phyloP scores from a whole-genome alignment of 768 basidiomycete genomes.

The Candolleomyces aberdarensis region DNA sequence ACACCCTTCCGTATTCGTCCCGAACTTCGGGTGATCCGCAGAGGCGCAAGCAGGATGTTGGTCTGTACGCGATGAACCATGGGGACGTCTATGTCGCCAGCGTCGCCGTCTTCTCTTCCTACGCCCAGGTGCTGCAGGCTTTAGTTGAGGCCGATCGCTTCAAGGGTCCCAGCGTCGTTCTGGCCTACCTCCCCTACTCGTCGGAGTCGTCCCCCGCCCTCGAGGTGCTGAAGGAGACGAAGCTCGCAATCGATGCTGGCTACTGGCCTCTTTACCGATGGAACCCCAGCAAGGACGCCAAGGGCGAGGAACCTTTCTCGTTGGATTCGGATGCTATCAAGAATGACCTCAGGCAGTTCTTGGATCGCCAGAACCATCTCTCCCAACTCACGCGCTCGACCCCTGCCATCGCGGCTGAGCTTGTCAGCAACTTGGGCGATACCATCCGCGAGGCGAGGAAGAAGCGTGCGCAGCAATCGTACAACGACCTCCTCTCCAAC shows the following conservation, averaged over 20 bases:
- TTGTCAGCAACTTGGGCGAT: conserved; percentile 83
- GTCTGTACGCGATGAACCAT: conserved; percentile 97
- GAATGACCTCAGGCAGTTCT: conserved; percentile 88
- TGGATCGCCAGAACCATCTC: conserved; percentile 94
- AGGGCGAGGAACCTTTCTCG: conserved; percentile 80
- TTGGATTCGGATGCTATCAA: conserved; percentile 94
- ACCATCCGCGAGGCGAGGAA: conserved; percentile 81
- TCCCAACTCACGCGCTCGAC: conserved; percentile 85
- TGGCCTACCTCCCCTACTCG: conserved; percentile 92
- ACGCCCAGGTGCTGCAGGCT: conserved; percentile 89
- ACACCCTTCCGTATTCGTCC: conserved; percentile 84
- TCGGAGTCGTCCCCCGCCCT: conserved; percentile 76
- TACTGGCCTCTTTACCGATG: conserved; percentile 99
- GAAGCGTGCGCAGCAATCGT: conserved; percentile 77
- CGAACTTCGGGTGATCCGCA: conserved; percentile 66
- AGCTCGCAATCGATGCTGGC: conserved; percentile 91
- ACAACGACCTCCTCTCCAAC: conserved; percentile 76
- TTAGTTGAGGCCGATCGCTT: conserved; percentile 88
- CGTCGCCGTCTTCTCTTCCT: conserved; percentile 93
- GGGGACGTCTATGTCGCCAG: conserved; percentile 96
- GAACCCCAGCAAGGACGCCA: conserved; percentile 82
- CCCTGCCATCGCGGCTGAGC: conserved; percentile 76
- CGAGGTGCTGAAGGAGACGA: conserved; percentile 94
- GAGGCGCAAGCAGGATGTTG: conserved; percentile 92
- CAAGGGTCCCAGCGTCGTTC: conserved; percentile 85